Percentiles rank a stretch among this genome's conserved stretches.
phyloP scores from a whole-genome alignment of 495 filamentous ascomycete genomes.

The Usnea hakonensis region DNA sequence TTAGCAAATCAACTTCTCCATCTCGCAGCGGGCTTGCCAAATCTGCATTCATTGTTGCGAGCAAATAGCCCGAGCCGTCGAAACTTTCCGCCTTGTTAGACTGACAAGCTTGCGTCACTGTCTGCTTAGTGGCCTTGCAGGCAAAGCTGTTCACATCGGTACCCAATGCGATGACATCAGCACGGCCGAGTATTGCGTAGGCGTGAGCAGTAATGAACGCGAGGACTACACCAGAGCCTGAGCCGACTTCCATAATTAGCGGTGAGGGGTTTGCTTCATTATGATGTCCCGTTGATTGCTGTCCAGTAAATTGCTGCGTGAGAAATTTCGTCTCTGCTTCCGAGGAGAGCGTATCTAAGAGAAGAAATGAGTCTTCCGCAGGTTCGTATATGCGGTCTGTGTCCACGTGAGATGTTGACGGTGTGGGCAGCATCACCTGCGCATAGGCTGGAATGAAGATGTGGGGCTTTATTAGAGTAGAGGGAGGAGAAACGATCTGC shows the following conservation, averaged over 20 bases:
- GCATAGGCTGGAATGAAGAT: neutral
- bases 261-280: slow-evolving; percentile 35
- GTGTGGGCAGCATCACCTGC: slow-evolving; percentile 73
- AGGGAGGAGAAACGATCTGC: slow-evolving; percentile 7
- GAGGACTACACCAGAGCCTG: slow-evolving; percentile 84
- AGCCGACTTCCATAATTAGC: slow-evolving; percentile 76
- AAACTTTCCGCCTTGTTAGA: slow-evolving; percentile 10
- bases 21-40: slow-evolving; percentile 50
- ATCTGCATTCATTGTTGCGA: slow-evolving; percentile 59
- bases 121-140: slow-evolving; percentile 58
- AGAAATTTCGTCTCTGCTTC: slow-evolving; percentile 65
- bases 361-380: slow-evolving; percentile 89
- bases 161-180: slow-evolving; percentile 61
- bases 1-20: slow-evolving; percentile 63
- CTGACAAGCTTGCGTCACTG: slow-evolving; percentile 48
- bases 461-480: neutral
- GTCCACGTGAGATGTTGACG: slow-evolving; percentile 81
- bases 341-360: slow-evolving; percentile 86
- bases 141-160: slow-evolving; percentile 79
- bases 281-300: neutral
- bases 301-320: slow-evolving; percentile 45
- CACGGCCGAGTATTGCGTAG: slow-evolving; percentile 59
- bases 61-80: slow-evolving; percentile 34
- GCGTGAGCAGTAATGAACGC: slow-evolving; percentile 78
- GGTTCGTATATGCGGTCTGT: slow-evolving; percentile 86